Evolutionary conservation across 495 filamentous ascomycete species (phyloP), one percentile per base, ranked within the genome.

Genomic region (Achaetomiella virescens): DNA sequence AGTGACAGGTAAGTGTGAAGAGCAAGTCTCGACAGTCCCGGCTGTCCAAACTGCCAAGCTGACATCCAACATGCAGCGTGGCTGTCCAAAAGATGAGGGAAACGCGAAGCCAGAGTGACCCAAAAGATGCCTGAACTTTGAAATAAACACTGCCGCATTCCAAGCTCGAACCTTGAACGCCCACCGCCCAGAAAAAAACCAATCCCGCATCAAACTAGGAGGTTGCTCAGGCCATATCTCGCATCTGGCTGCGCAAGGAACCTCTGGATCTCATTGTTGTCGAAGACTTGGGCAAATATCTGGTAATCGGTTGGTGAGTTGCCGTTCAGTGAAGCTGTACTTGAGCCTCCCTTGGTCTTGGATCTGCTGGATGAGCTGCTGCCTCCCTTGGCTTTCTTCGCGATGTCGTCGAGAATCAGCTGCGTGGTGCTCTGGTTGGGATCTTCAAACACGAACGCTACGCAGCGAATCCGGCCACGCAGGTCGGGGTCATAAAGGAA

Each of bases 401-500:
- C 68, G 14, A 78, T 68, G 31, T 79, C 76, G 38, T 79, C 73
- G 12, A 73, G 59, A 40, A 79, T 79, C 29, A 76, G 53, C 50
- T 67, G 69, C 12, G 68, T 55, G 0, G 76, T 79, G 63, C 69
- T 74, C 60, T 76, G 74, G 54, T 42, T 52, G 20, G 62, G 62
- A 54, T 79, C 76, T 60, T 78, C 85, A 57, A 90, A 83, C 2
- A 86, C 85, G 64, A 90, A 90, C 1, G 87, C 82, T 6, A 88
- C 78, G 59, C 84, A 84, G 29, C 74, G 66, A 63, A 90, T 86
- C 50, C 80, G 78, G 24, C 85, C 84, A n/a, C 73, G 67, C 44
- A 89, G 83, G 58, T 90, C 86, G 0, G 76, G 72, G 51, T 86
- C 81, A 48, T 79, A 75, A 45, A 86, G 81, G 2, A 88, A 72